A percentile compares a stretch with the other conserved stretches of the same genome.
Conservation (phyloP, 176 grass and related monocot species). For the Hsuehochloa calcarea region DNA sequence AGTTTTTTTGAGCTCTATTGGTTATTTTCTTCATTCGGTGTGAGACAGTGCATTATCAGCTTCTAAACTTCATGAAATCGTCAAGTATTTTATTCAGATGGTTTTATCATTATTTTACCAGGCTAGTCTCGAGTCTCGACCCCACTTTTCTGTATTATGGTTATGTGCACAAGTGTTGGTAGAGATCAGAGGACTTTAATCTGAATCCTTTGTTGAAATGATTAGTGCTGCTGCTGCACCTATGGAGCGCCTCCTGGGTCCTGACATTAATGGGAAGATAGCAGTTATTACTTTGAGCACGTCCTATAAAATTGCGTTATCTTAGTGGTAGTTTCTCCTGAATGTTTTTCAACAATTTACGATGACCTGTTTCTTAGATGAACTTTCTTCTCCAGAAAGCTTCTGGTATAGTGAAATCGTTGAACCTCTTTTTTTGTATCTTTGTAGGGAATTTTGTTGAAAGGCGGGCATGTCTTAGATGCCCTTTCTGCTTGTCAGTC, state of each 20-base stretch:
- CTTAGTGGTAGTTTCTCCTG: not conserved
- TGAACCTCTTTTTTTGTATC: slow-evolving; percentile 28
- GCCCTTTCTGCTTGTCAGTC: slow-evolving; percentile 87
- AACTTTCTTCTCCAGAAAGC: slow-evolving; percentile 22
- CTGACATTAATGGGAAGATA: not conserved
- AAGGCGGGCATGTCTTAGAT: slow-evolving; percentile 96
- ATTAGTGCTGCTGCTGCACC: not conserved
- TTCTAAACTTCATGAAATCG: not conserved
- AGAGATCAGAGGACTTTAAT: not conserved
- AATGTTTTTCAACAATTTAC: not conserved
- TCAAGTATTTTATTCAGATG: not conserved
- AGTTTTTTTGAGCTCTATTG: not conserved
- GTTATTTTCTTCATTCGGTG: not conserved
- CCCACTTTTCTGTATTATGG: not conserved
- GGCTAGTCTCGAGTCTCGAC: not conserved
- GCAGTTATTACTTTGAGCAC: not conserved
- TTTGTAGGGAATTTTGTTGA: slow-evolving; percentile 92
- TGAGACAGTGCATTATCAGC: not conserved
- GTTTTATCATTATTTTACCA: not conserved
- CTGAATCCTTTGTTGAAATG: slow-evolving; percentile 1
- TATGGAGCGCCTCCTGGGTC: not conserved
- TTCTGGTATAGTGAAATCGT: slow-evolving; percentile 7
- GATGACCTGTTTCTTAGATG: slow-evolving; percentile 17
- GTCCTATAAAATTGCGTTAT: not conserved
- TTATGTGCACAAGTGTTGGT: not conserved